A percentile compares a stretch with the other conserved stretches of the same genome.
These are phyloP conservation scores for Ascochyta rabiei DNA, from an alignment of 2,329 filamentous ascomycete species.

Conservation along the genomic window DNA sequence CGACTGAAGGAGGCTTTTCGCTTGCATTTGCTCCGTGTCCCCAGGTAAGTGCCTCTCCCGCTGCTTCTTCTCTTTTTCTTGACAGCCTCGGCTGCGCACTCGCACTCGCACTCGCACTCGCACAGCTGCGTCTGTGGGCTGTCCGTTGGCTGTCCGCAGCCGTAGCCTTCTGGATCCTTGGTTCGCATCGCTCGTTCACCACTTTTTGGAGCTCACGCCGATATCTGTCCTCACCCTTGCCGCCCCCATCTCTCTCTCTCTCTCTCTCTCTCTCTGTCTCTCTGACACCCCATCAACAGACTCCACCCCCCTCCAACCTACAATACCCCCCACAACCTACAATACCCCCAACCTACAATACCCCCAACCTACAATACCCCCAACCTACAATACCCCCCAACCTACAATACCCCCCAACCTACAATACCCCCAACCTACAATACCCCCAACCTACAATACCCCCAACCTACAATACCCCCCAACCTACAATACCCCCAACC, in stretches of 20 bases:
- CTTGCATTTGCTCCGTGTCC: constrained; percentile 6
- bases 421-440: no score
- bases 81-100: not conserved
- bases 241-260: not conserved
- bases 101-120: no score
- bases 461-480: no score
- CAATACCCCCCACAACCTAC: not conserved
- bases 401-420: no score
- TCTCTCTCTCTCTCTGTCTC: no score
- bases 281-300: no score
- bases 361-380: no score
- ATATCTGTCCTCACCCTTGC: not conserved
- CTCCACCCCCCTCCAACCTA: no score
- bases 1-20: constrained; percentile 7
- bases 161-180: constrained; percentile 1
- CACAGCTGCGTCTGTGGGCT: not conserved
- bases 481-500: no score
- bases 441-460: no score
- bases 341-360: no score
- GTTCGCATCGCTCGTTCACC: not conserved
- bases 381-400: no score
- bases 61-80: not conserved
- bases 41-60: not conserved
- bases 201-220: constrained; percentile 1
- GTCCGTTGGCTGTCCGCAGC: constrained; percentile 6